Evolutionary conservation across 345 rosid species (phyloP).

Genomic region (Aquilaria malaccensis): DNA sequence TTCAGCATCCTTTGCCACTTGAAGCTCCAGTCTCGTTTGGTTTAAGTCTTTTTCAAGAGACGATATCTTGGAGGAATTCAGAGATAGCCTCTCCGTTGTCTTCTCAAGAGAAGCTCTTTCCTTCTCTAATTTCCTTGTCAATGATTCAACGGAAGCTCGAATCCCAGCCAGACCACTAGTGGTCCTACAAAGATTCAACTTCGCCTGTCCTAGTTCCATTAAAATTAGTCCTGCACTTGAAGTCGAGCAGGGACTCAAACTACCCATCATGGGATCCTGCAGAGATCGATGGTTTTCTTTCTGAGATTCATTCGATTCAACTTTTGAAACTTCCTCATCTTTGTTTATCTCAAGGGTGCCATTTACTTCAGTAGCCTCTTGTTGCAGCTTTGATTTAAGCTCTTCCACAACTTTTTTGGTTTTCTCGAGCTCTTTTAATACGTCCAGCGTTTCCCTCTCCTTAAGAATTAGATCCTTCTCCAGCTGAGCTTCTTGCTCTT

Average conservation of each 20-base stretch:
- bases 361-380: slow-evolving; percentile 38
- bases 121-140: slow-evolving; percentile 62
- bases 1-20: slow-evolving; percentile 33
- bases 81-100: slow-evolving; percentile 55
- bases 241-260: slow-evolving; percentile 24
- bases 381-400: slow-evolving; percentile 53
- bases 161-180: slow-evolving; percentile 62
- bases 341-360: slow-evolving; percentile 18
- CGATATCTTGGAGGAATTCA: slow-evolving; percentile 45
- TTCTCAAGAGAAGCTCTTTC: slow-evolving; percentile 63
- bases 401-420: slow-evolving; percentile 53
- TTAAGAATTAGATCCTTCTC: slow-evolving; percentile 60
- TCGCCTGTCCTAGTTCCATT: slow-evolving; percentile 78
- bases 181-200: slow-evolving; percentile 73
- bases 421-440: slow-evolving; percentile 64
- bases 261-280: slow-evolving; percentile 12
- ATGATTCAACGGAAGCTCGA: slow-evolving; percentile 54
- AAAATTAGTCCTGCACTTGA: slow-evolving; percentile 57
- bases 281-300: slow-evolving; percentile 21
- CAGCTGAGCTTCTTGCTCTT: slow-evolving; percentile 48
- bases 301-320: slow-evolving; percentile 21
- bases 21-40: slow-evolving; percentile 41
- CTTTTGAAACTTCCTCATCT: neutral
- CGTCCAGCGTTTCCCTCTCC: slow-evolving; percentile 66
- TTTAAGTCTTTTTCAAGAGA: slow-evolving; percentile 63